Evolutionary conservation across 495 filamentous ascomycete species (phyloP).

Genomic region (Evansstolkia leycettana): DNA sequence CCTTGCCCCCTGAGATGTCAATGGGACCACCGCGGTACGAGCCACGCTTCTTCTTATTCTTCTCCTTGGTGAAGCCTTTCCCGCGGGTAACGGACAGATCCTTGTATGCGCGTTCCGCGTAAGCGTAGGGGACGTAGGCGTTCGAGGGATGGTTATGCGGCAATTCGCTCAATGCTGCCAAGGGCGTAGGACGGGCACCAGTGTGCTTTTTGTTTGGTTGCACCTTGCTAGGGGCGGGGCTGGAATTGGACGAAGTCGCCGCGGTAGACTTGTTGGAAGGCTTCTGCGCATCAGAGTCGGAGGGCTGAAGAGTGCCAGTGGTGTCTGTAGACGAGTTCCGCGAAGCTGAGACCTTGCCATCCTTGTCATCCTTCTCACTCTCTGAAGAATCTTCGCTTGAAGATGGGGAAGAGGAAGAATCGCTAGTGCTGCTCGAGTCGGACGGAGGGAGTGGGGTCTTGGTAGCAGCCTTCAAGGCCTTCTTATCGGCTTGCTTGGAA

Average conservation of each 20-base stretch:
- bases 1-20: conserved; percentile 53
- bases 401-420: conserved; percentile 11
- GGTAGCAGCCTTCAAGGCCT: conserved; percentile 36
- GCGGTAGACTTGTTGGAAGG: conserved; percentile 9
- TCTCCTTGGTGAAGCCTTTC: conserved; percentile 98
- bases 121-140: conserved; percentile 70
- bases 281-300: conserved; percentile 17
- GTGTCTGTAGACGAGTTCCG: conserved; percentile 13
- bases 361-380: conserved; percentile 13
- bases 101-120: conserved; percentile 73
- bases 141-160: conserved; percentile 45
- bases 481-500: conserved; percentile 18
- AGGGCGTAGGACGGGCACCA: conserved; percentile 31
- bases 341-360: conserved; percentile 6
- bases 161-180: conserved; percentile 33
- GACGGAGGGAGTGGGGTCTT: conserved; percentile 41
- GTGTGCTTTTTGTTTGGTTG: conserved; percentile 38
- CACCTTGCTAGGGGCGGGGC: conserved; percentile 33
- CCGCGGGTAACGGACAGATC: conserved; percentile 85
- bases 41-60: conserved; percentile 89
- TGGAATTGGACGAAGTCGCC: conserved; percentile 24
- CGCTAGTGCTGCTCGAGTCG: conserved; percentile 14
- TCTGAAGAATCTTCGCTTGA: conserved; percentile 11
- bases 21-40: conserved; percentile 77
- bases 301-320: conserved; percentile 21